These are phyloP conservation scores for Leptographium wingfieldii DNA, from an alignment of 2,329 filamentous ascomycete genomes.

Conservation along the genomic window DNA sequence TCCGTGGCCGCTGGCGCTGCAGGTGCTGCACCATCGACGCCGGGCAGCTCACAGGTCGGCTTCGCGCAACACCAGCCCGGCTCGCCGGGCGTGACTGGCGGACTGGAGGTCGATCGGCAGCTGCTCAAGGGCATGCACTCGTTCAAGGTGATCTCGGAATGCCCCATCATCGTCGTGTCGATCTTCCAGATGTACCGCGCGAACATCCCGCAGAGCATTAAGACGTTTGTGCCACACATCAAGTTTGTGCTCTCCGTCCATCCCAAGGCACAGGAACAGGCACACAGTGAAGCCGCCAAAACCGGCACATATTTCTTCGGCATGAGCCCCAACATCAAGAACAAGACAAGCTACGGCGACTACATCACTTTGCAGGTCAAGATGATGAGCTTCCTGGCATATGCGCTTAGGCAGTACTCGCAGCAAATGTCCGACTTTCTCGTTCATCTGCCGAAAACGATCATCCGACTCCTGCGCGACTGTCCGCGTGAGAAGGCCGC, in stretches of 20 bases:
- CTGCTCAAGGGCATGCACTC: conserved; percentile 92
- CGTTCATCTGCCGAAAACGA: conserved; percentile 71
- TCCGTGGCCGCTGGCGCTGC: neutral
- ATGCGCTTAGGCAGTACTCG: conserved; percentile 77
- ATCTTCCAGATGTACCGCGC: conserved; percentile 87
- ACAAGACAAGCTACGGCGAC: conserved; percentile 86
- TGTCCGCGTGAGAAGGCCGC: conserved; percentile 90
- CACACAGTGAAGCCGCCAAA: conserved; percentile 71
- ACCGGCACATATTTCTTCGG: conserved; percentile 79
- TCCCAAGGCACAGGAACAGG: conserved; percentile 84
- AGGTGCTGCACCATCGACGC: conserved; percentile 50
- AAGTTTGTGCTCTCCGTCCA: conserved; percentile 81
- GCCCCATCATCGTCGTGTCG: conserved; percentile 96
- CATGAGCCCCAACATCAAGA: conserved; percentile 86
- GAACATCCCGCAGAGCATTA: conserved; percentile 73
- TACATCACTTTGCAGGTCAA: conserved; percentile 98
- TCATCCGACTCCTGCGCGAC: conserved; percentile 83
- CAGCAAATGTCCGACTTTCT: conserved; percentile 82
- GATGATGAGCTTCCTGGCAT: conserved; percentile 97
- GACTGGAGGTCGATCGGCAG: conserved; percentile 69
- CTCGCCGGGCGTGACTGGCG: conserved; percentile 75
- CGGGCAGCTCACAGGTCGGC: conserved; percentile 50
- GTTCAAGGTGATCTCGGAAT: conserved; percentile 96
- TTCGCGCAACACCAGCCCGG: conserved; percentile 64
- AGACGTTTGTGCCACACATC: conserved; percentile 84